These are phyloP conservation scores for Salix arbutifolia DNA, from an alignment of 345 rosid species.

Conservation along the genomic window DNA sequence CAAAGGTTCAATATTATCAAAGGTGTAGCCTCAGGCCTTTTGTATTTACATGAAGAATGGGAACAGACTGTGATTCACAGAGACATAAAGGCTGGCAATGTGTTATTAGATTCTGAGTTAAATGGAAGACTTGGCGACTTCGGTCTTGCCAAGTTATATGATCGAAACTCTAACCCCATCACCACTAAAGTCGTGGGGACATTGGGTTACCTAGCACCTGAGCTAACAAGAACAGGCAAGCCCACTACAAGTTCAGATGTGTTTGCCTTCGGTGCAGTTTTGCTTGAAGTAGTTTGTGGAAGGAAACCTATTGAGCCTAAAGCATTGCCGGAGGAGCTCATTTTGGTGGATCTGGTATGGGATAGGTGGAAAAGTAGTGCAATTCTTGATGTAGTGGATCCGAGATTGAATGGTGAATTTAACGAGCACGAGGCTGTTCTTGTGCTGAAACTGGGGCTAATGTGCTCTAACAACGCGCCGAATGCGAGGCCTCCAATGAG, in stretches of 20 bases:
- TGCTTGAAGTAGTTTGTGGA: constrained; percentile 80
- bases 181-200: constrained; percentile 88
- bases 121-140: constrained; percentile 84
- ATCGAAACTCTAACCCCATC: constrained; percentile 63
- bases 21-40: constrained; percentile 80
- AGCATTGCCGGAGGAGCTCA: constrained; percentile 79
- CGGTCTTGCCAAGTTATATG: constrained; percentile 83
- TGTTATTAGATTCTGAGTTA: constrained; percentile 65
- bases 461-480: constrained; percentile 66
- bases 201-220: constrained; percentile 93
- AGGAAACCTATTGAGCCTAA: constrained; percentile 77
- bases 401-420: constrained; percentile 53
- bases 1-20: constrained; percentile 71
- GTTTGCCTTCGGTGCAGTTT: constrained; percentile 82
- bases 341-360: constrained; percentile 92
- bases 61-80: constrained; percentile 89
- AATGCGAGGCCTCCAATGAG: constrained; percentile 68
- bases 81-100: constrained; percentile 84
- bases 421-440: constrained; percentile 56
- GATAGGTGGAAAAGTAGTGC: constrained; percentile 61
- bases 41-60: constrained; percentile 91
- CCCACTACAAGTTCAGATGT: constrained; percentile 73
- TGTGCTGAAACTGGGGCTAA: constrained; percentile 65
- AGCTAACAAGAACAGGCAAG: constrained; percentile 79
- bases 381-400: constrained; percentile 64